Conservation (phyloP, 176 grass and related monocot genomes). For the Hyparrhenia diplandra region DNA sequence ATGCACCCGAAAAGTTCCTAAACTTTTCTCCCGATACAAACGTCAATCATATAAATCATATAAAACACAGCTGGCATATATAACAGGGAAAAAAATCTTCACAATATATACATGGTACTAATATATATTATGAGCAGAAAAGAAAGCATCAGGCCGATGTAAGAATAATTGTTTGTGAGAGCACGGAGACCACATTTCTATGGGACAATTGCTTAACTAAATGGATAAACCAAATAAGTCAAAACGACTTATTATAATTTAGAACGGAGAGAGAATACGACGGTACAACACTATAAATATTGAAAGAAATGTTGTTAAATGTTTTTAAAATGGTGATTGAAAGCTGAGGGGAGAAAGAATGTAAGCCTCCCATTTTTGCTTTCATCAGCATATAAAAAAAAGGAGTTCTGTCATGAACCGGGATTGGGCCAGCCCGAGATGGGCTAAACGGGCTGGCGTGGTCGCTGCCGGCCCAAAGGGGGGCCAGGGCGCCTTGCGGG, state of each 20-base stretch:
- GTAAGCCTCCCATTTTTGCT: not conserved
- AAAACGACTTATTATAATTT: too few relatives aligned
- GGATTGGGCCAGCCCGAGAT: too few relatives aligned
- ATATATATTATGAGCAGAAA: not conserved
- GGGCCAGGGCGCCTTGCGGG: too few relatives aligned
- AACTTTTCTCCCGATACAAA: not conserved
- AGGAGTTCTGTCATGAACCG: too few relatives aligned
- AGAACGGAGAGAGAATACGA: too few relatives aligned
- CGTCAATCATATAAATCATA: too few relatives aligned
- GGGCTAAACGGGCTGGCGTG: too few relatives aligned
- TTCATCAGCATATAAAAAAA: not conserved
- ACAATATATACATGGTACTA: not conserved
- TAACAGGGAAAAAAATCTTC: not conserved
- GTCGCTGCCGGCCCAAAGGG: too few relatives aligned
- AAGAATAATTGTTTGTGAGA: too few relatives aligned
- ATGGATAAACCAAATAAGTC: too few relatives aligned
- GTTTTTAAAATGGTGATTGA: not conserved
- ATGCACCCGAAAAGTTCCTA: not conserved
- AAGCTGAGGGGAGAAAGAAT: not conserved
- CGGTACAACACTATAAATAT: not conserved
- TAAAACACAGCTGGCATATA: too few relatives aligned
- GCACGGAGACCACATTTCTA: not conserved
- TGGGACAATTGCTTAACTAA: not conserved
- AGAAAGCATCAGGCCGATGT: too few relatives aligned
- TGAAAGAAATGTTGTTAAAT: not conserved